Evolutionary conservation across 192 early-diverging fungal genomes (phyloP), one percentile per base, ranked within the genome.

Genomic region (Dissophora globulifera): DNA sequence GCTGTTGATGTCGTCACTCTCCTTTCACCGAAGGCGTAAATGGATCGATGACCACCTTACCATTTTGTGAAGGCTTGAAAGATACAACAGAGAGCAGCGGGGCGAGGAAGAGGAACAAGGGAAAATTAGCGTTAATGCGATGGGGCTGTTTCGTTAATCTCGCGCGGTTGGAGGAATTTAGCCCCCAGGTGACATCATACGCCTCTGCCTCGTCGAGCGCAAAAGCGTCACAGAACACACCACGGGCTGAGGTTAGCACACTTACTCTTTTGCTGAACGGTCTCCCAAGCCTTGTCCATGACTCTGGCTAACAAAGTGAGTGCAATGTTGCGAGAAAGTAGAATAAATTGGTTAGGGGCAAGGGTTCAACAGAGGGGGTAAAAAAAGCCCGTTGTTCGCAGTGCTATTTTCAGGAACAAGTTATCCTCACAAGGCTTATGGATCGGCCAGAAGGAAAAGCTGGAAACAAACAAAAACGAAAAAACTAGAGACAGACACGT

Each of bases 231-330:
- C 57, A 46, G 50, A n/a, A 8, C 23, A 8, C 31, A 46, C 40
- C 23, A 22, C 35, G 11, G 11, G 27, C 26, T 7, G 2, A 10
- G 26, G 10, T 31, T 20, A 19, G 4, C 26, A n/a, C 7, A 78
- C 86, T 84, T 88, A 91, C 92, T 98, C 81, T 98, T 98, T 79
- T 93, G 91, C 78, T 98, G 96, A 30, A 96, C 92, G 9, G 61
- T 76, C 85, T 98, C 95, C 95, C 96, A 96, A 30, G 85, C 82
- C 51, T 85, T 84, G 55, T 91, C 91, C 88, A 91, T 88, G 35
- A 90, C 67, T 32, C 79, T 80, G 29, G 85, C 35, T 38, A 38
- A 38, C 35, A 38, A 13, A 10, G 23, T 50, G 17, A 26, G 54
- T 29, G 13, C 54, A 22, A 23, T 51, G n/a, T n/a, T 51, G 50